phyloP scores from a whole-genome alignment of 768 basidiomycete species.

The Lentinula detonsa region DNA sequence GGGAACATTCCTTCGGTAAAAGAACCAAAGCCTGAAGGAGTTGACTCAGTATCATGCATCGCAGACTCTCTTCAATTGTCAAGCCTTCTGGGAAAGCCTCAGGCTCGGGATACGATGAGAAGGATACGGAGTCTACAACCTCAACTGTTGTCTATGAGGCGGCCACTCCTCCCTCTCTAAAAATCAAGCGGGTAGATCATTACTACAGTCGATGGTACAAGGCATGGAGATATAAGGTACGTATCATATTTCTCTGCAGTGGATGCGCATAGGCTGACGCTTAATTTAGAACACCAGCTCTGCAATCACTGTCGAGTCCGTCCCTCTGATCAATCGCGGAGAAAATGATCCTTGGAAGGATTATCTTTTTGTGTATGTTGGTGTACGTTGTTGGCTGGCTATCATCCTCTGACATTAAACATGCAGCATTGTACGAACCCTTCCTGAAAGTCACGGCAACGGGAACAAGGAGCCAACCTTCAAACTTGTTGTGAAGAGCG shows the following conservation, averaged over 20 bases:
- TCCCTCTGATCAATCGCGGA: conserved; percentile 31
- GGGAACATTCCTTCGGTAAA: no score
- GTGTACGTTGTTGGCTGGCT: background rate
- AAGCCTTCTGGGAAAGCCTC: conserved; percentile 13
- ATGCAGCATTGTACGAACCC: conserved; percentile 44
- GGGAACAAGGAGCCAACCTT: conserved; percentile 33
- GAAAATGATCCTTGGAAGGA: conserved; percentile 53
- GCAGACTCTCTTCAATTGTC: conserved; percentile 19
- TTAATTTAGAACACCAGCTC: conserved; percentile 42
- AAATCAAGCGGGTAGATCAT: conserved; percentile 56
- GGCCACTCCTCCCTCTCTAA: conserved; percentile 38
- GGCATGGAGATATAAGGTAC: conserved; percentile 50
- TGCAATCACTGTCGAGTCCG: conserved; percentile 42
- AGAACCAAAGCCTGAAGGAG: no score
- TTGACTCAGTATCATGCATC: conserved; percentile 8
- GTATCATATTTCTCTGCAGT: background rate
- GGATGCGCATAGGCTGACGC: background rate
- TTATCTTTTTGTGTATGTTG: conserved; percentile 45
- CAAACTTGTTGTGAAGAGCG: conserved; percentile 53
- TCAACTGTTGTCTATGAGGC: conserved; percentile 29
- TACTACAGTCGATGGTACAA: conserved; percentile 55
- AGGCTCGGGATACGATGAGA: conserved; percentile 11
- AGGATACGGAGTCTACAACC: conserved; percentile 29
- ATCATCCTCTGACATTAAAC: background rate
- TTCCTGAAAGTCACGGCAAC: conserved; percentile 29